Percentiles rank a stretch among this genome's conserved stretches.
Conservation (phyloP, 305 asterid genomes). For the Solanum hybrid region DNA sequence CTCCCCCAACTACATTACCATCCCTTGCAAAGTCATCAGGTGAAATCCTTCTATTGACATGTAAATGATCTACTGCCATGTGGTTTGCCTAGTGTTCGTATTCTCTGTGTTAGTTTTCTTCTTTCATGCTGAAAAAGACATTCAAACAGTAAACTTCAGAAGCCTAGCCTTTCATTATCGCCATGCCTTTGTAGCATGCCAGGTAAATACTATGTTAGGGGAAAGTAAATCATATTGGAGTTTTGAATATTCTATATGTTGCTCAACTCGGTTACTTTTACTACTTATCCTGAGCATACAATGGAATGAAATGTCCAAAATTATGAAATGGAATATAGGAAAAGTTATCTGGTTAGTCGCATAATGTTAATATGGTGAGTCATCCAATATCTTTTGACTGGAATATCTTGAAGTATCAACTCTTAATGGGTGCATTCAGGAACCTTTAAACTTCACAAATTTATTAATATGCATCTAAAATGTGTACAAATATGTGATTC, state of each 20-base stretch:
- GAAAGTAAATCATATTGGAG: not conserved
- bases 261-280: not conserved
- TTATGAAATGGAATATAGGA: not conserved
- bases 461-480: not conserved
- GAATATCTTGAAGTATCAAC: not conserved
- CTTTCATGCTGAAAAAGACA: not conserved
- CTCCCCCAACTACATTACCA: slow-evolving; percentile 44
- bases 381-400: not conserved
- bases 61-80: not conserved
- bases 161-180: not conserved
- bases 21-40: slow-evolving; percentile 80
- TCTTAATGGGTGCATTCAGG: not conserved
- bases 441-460: not conserved
- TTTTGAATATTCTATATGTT: not conserved
- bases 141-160: not conserved
- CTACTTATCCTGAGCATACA: not conserved
- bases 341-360: not conserved
- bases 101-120: not conserved
- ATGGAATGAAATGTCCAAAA: not conserved
- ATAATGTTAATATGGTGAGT: not conserved
- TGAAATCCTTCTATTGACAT: slow-evolving; percentile 14
- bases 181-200: not conserved
- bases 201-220: not conserved
- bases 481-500: not conserved
- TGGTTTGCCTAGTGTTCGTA: not conserved